Percentiles rank a stretch among this genome's conserved stretches.
Conservation (phyloP, 176 grass and related monocot genomes). For the Aegilops speltoides region DNA sequence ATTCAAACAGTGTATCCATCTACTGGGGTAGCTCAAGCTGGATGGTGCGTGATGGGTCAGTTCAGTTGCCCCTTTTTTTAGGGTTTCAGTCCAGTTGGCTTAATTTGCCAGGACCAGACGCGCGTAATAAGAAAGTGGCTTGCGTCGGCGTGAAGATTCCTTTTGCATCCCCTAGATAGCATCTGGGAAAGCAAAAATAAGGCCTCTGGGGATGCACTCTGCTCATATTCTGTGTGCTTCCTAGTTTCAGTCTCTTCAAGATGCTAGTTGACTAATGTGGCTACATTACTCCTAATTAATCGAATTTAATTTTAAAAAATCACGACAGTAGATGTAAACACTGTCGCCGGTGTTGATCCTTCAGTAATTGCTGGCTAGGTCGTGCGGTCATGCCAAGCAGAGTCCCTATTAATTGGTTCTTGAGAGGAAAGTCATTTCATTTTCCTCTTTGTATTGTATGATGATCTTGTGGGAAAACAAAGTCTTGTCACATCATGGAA, state of each 20-base stretch:
- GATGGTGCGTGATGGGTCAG: neutral
- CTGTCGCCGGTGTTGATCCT: too few species aligned
- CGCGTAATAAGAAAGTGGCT: constrained; percentile 24
- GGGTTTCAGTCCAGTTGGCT: neutral
- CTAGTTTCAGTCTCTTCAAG: constrained; percentile 9
- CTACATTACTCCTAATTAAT: neutral
- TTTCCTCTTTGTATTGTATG: neutral
- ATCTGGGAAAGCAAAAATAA: neutral
- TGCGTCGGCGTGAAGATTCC: constrained; percentile 22
- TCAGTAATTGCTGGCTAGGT: neutral
- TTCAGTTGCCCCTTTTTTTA: neutral
- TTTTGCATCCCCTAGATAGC: neutral
- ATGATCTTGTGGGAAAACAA: neutral
- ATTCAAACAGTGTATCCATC: neutral
- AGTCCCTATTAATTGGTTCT: neutral
- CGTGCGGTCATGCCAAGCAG: neutral
- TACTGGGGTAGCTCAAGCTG: neutral
- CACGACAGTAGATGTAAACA: neutral
- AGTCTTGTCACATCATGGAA: constrained; percentile 2
- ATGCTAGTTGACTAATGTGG: constrained; percentile 27
- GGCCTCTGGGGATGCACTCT: constrained; percentile 14
- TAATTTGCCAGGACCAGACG: constrained; percentile 1
- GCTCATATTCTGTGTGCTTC: constrained; percentile 12
- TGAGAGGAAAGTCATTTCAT: neutral
- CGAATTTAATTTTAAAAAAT: neutral